Conservation (phyloP, 2,329 filamentous ascomycete genomes). For the Tolypocladium endophyticum region DNA sequence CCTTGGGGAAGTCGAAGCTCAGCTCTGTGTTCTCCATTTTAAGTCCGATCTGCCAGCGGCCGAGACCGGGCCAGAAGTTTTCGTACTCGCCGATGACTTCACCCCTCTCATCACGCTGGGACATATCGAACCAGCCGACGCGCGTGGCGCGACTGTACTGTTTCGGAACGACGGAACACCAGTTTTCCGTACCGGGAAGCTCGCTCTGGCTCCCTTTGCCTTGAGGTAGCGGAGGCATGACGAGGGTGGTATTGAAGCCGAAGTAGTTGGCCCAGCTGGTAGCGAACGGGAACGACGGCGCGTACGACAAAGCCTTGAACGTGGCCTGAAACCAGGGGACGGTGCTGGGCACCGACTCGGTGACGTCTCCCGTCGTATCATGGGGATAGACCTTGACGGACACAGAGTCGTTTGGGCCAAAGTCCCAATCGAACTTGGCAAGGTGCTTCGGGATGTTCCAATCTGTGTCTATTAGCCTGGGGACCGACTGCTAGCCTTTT, state of each 20-base stretch:
- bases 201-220: conserved; percentile 28
- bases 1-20: conserved; percentile 15
- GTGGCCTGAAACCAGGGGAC: conserved; percentile 35
- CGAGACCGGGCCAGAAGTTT: conserved; percentile 37
- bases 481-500: not conserved
- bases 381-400: conserved; percentile 34
- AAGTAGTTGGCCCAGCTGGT: conserved; percentile 25
- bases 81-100: conserved; percentile 12
- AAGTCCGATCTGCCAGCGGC: conserved; percentile 31
- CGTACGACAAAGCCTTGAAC: conserved; percentile 28
- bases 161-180: conserved; percentile 27
- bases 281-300: conserved; percentile 33
- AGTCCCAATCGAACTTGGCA: conserved; percentile 36
- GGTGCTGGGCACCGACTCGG: conserved; percentile 20
- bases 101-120: conserved; percentile 20
- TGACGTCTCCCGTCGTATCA: conserved; percentile 19
- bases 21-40: conserved; percentile 25
- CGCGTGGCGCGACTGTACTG: conserved; percentile 19
- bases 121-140: conserved; percentile 37
- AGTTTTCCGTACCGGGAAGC: conserved; percentile 33
- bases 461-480: conserved; percentile 18
- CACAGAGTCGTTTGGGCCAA: conserved; percentile 22
- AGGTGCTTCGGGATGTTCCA: conserved; percentile 48
- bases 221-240: conserved; percentile 37
- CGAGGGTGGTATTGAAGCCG: conserved; percentile 30